These are phyloP conservation scores for Polysphondylium violaceum DNA, from an alignment of 78 protist genomes.

Conservation along the genomic window DNA sequence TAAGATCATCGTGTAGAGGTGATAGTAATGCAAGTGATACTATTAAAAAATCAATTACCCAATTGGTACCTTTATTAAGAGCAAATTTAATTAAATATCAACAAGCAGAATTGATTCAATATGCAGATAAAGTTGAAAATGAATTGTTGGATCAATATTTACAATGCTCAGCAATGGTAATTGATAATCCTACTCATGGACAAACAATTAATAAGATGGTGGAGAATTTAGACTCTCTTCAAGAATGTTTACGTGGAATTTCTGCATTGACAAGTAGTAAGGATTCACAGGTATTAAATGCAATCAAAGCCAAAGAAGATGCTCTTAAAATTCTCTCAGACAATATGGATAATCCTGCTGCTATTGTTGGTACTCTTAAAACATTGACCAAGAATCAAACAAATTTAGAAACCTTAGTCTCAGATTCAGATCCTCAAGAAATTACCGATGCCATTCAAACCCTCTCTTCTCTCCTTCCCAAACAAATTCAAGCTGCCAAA, in stretches of 20 bases:
- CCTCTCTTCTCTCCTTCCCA: conserved; percentile 22
- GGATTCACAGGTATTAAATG: conserved; percentile 21
- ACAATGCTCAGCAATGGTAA: not conserved
- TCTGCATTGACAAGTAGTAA: not conserved
- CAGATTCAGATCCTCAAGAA: conserved; percentile 7
- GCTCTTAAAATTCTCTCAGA: conserved; percentile 12
- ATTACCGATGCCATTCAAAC: conserved; percentile 10
- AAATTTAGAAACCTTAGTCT: conserved; percentile 10
- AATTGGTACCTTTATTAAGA: not conserved
- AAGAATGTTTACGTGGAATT: conserved; percentile 5
- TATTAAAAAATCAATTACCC: conserved; percentile 7
- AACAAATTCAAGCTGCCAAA: conserved; percentile 62
- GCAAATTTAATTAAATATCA: not conserved
- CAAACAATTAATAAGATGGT: conserved; percentile 17
- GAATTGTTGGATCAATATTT: not conserved
- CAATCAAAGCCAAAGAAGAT: conserved; percentile 40
- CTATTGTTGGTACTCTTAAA: conserved; percentile 46
- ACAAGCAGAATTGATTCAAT: not conserved
- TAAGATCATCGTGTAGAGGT: conserved; percentile 41
- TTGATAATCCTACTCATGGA: not conserved
- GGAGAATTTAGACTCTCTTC: conserved; percentile 20
- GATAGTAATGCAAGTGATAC: conserved; percentile 23
- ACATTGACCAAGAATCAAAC: conserved; percentile 32
- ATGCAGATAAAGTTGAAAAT: not conserved
- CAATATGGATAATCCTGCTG: not conserved